Conservation (phyloP, 257 asterid genomes). For the Jacaranda mimosifolia region DNA sequence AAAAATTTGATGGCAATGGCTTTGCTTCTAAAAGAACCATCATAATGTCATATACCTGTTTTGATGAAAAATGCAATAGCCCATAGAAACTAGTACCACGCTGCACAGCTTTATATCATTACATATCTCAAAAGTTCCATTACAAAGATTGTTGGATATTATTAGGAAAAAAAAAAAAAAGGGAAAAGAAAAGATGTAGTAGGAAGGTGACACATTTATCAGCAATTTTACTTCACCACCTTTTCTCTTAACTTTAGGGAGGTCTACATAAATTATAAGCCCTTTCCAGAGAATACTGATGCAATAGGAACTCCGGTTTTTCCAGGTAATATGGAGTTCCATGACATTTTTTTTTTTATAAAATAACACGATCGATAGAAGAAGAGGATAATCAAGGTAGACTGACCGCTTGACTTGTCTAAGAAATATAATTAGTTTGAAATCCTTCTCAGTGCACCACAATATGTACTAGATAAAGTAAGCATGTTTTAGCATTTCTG, state of each 20-base stretch:
- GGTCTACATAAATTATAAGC: background rate
- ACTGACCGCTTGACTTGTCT: background rate
- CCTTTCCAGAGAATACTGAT: background rate
- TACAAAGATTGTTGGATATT: background rate
- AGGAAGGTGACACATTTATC: background rate
- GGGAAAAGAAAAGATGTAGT: background rate
- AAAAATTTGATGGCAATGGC: background rate
- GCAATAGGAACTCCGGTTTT: background rate
- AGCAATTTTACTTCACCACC: background rate
- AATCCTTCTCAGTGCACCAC: background rate
- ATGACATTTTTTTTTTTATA: background rate
- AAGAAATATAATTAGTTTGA: background rate
- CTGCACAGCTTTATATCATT: slow-evolving; percentile 18
- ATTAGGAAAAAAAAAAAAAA: too few species aligned
- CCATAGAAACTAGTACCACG: slow-evolving; percentile 9
- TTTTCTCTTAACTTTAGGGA: background rate
- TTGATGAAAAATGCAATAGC: slow-evolving; percentile 13
- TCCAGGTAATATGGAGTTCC: background rate
- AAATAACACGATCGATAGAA: background rate
- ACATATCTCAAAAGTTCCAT: background rate
- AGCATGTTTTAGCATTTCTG: background rate
- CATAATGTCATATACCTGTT: background rate
- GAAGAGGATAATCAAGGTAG: background rate
- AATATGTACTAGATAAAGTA: slow-evolving; percentile 20
- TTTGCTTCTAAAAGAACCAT: background rate